phyloP scores from a whole-genome alignment of 2,329 filamentous ascomycete genomes.

The Fusarium virguliforme region DNA sequence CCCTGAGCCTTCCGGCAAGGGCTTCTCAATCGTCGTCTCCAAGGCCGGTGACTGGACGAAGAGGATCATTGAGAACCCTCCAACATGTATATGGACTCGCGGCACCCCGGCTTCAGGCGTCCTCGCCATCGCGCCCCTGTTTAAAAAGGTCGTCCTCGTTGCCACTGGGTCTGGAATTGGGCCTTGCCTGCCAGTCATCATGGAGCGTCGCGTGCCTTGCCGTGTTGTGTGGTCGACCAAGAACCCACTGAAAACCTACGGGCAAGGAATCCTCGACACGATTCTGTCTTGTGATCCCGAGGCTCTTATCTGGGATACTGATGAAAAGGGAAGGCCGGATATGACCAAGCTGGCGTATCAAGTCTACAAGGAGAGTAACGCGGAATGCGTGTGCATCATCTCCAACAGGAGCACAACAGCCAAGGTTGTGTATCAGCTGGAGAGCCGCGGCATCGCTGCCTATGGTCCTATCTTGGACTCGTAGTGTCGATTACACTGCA shows the following conservation, averaged over 20 bases:
- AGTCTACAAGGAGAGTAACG: constrained; percentile 65
- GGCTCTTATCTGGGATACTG: constrained; percentile 68
- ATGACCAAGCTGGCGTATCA: constrained; percentile 60
- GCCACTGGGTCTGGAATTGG: constrained; percentile 43
- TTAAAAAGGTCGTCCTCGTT: constrained; percentile 44
- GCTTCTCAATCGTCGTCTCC: constrained; percentile 76
- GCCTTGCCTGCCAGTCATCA: constrained; percentile 38
- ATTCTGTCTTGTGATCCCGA: constrained; percentile 35
- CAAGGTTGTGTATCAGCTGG: constrained; percentile 75
- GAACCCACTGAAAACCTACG: constrained; percentile 38
- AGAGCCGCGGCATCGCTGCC: constrained; percentile 73
- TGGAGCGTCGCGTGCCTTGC: constrained; percentile 41
- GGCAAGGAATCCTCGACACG: constrained; percentile 30
- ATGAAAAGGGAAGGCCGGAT: constrained; percentile 68
- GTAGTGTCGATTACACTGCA: not conserved
- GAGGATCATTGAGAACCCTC: constrained; percentile 71
- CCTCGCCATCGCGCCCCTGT: constrained; percentile 34
- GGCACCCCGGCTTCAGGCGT: constrained; percentile 73
- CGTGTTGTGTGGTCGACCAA: constrained; percentile 44
- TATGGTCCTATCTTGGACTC: constrained; percentile 79
- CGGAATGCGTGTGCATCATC: constrained; percentile 79
- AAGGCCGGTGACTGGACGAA: constrained; percentile 80
- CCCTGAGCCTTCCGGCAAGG: constrained; percentile 65
- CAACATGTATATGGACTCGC: constrained; percentile 73
- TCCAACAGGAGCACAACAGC: constrained; percentile 74